Base-by-base conservation (phyloP, 306 rosid genomes). In the Potentilla sterilis region DNA sequence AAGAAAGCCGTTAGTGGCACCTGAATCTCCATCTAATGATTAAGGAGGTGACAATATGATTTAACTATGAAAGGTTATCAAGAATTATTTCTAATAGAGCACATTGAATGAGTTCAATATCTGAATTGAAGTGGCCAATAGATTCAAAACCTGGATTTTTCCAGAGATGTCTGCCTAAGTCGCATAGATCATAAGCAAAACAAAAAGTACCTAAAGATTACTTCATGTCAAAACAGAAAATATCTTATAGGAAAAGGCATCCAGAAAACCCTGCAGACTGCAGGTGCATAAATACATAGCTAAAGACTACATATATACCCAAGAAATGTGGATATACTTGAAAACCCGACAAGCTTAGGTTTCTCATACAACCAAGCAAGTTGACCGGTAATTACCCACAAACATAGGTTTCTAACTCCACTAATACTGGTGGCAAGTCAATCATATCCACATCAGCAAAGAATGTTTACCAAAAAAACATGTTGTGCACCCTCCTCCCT, bases 1-100 rank as follows among this genome's bases (percentile, higher is more conserved):
- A n/a, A 37, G 61, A 21, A 40, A 80, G 63, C 40, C 46, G 72
- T 68, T 7, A 51, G 54, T 61, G 71, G 62, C 71, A 73, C 69
- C 21, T 76, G 58, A 6, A 21, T 46, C 65, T 48, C 51, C 67
- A 61, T 32, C 63, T 59, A n/a, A 40, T 41, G 16, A 59, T 61
- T 61, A 57, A 5, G 15, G 7, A 48, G 43, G 21, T 67, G 13
- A 54, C 41, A 68, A 49, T 68, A 21, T 69, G 48, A 21, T 62
- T 54, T 47, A n/a, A 24, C 21, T 28, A 42, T 3, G 63, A 55
- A 24, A 1, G n/a, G 49, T 32, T 68, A 19, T 4, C n/a, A 61
- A 44, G 24, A 79, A 22, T 10, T 42, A 43, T 47, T 67, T 35
- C n/a, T 21, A 22, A 66, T 44, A 54, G 18, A 16, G 73, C 48